A percentile compares a stretch with the other conserved stretches of the same genome.
Conservation (phyloP, 83 land plant species). For the Diphasiastrum complanatum region DNA sequence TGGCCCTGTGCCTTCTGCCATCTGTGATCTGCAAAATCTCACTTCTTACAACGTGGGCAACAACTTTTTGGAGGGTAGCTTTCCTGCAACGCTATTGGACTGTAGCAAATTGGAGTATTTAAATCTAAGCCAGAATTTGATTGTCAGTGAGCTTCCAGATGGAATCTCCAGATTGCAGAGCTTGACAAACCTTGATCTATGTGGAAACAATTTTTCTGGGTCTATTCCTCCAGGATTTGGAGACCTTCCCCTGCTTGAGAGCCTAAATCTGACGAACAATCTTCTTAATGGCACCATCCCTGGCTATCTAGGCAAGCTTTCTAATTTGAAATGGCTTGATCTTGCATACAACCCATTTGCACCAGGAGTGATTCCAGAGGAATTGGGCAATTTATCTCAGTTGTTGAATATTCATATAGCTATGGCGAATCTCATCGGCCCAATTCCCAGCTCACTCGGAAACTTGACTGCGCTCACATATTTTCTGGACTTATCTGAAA, state of each 20-base stretch:
- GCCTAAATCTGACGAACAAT: not conserved
- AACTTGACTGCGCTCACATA: slow-evolving; percentile 32
- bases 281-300: not conserved
- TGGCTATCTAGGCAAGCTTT: not conserved
- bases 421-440: slow-evolving; percentile 32
- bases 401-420: slow-evolving; percentile 32
- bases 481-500: slow-evolving; percentile 28
- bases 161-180: not conserved
- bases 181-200: not conserved
- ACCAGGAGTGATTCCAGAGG: not conserved
- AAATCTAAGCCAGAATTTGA: too few species aligned
- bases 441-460: slow-evolving; percentile 43
- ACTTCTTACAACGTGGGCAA: too few species aligned
- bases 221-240: not conserved
- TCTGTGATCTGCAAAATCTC: too few species aligned
- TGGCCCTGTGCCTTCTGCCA: too few species aligned
- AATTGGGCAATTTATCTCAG: not conserved
- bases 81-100: too few species aligned
- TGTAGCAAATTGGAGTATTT: too few species aligned
- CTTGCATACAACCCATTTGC: not conserved
- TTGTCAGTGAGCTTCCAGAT: too few species aligned
- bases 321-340: not conserved
- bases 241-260: not conserved
- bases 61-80: too few species aligned
- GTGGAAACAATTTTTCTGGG: not conserved